Conservation (phyloP, 192 early-diverging fungal genomes). For the Chytriomyces sp. region DNA sequence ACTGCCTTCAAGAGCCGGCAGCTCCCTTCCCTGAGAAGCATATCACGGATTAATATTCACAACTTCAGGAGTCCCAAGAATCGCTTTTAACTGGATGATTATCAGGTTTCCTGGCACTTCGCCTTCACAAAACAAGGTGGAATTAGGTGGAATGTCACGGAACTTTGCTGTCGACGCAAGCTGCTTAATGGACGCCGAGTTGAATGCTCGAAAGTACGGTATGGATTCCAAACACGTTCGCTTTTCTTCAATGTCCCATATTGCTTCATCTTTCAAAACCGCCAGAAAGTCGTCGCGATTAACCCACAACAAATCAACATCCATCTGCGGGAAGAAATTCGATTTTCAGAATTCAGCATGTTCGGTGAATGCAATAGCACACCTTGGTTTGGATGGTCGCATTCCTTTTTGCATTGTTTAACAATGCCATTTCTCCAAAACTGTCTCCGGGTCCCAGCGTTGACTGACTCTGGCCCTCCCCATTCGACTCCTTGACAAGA, state of each 20-base stretch:
- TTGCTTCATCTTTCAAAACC: constrained; percentile 27
- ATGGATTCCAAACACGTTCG: constrained; percentile 14
- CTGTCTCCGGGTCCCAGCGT: constrained; percentile 9
- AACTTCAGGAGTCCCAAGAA: background rate
- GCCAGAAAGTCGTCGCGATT: constrained; percentile 29
- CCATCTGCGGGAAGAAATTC: background rate
- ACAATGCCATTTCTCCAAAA: constrained; percentile 38
- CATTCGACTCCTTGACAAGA: constrained; percentile 1
- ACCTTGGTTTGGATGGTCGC: constrained; percentile 31
- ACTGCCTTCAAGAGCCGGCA: constrained; percentile 28
- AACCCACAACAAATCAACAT: constrained; percentile 26
- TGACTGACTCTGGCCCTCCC: background rate
- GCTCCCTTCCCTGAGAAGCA: constrained; percentile 20
- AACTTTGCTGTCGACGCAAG: constrained; percentile 22
- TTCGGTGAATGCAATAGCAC: background rate
- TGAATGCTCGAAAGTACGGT: constrained; percentile 16
- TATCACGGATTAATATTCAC: background rate
- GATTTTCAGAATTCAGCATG: background rate
- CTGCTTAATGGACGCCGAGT: background rate
- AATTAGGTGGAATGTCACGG: constrained; percentile 31
- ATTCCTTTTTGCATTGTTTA: constrained; percentile 22
- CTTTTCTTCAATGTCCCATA: constrained; percentile 30
- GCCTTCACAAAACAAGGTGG: constrained; percentile 23
- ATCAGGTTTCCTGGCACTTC: constrained; percentile 13
- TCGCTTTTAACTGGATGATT: constrained; percentile 12